Percentiles rank a stretch among this genome's conserved stretches.
These are phyloP conservation scores for Pezicula radicicola DNA, from an alignment of 2,329 filamentous ascomycete genomes.

Conservation along the genomic window DNA sequence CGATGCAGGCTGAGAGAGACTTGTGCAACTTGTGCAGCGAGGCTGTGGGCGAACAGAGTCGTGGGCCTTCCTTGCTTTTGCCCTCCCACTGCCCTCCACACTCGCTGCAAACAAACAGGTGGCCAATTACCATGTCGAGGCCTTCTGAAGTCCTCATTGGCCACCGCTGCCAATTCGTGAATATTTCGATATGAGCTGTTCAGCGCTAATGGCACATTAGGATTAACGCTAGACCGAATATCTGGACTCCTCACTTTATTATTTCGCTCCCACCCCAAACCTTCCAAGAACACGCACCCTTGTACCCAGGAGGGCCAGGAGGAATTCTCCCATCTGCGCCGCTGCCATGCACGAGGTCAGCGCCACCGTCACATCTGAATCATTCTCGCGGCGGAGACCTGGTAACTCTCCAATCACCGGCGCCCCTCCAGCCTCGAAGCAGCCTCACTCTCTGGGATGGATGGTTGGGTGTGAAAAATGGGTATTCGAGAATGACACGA, in stretches of 20 bases:
- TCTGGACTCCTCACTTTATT: too few relatives aligned
- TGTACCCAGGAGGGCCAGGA: not conserved
- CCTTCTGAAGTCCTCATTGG: too few relatives aligned
- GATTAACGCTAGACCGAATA: too few relatives aligned
- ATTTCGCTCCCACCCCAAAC: not conserved
- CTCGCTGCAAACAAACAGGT: not conserved
- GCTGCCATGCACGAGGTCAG: constrained; percentile 14
- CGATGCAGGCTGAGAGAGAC: too few relatives aligned
- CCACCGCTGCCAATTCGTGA: too few relatives aligned
- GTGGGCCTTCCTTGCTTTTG: not conserved
- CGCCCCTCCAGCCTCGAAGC: constrained; percentile 8
- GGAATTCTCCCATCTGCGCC: not conserved
- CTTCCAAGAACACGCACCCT: not conserved
- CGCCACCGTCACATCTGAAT: constrained; percentile 15
- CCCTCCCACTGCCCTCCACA: not conserved
- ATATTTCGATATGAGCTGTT: too few relatives aligned
- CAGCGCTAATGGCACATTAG: too few relatives aligned
- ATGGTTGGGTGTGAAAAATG: constrained; percentile 10
- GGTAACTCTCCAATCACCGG: constrained; percentile 5
- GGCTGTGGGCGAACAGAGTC: constrained; percentile 16
- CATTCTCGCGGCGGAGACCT: constrained; percentile 1
- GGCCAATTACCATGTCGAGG: not conserved
- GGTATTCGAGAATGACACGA: constrained; percentile 18
- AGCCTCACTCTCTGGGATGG: constrained; percentile 16
- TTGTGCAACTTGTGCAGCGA: constrained; percentile 21